phyloP scores from a whole-genome alignment of 345 rosid genomes.

The Anacardium occidentale region DNA sequence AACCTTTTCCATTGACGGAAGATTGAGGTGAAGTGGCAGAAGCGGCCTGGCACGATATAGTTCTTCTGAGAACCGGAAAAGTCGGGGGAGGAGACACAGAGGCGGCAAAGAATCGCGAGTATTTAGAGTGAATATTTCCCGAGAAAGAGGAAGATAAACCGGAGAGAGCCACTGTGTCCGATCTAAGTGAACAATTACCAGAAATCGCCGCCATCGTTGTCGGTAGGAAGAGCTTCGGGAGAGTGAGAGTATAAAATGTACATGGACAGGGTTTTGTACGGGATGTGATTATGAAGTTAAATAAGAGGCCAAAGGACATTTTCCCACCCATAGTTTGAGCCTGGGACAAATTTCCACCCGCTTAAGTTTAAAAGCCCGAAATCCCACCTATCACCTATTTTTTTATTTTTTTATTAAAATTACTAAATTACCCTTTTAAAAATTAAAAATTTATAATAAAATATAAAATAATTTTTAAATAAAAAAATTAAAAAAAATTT shows the following conservation, averaged over 20 bases:
- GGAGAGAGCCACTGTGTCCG: conserved; percentile 35
- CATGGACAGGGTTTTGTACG: background rate
- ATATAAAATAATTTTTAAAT: no score
- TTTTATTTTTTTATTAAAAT: no score
- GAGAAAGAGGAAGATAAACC: conserved; percentile 42
- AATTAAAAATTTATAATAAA: no score
- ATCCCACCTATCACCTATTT: no score
- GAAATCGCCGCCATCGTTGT: conserved; percentile 67
- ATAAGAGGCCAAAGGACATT: no score
- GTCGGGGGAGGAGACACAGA: conserved; percentile 32
- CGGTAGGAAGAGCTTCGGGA: conserved; percentile 16
- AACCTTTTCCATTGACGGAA: conserved; percentile 48
- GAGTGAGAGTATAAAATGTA: background rate
- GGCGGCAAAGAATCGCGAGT: conserved; percentile 23
- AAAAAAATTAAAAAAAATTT: no score
- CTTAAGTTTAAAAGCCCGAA: no score
- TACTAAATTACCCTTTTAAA: no score
- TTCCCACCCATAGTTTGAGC: no score
- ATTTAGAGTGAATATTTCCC: conserved; percentile 21
- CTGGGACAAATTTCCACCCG: no score
- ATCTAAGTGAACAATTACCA: conserved; percentile 40
- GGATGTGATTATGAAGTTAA: no score
- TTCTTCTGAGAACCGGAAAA: conserved; percentile 27
- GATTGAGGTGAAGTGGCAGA: conserved; percentile 53
- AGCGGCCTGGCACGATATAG: conserved; percentile 63